Conservation (phyloP, 2,329 filamentous ascomycete species). For the Ophiostoma perfectum region DNA sequence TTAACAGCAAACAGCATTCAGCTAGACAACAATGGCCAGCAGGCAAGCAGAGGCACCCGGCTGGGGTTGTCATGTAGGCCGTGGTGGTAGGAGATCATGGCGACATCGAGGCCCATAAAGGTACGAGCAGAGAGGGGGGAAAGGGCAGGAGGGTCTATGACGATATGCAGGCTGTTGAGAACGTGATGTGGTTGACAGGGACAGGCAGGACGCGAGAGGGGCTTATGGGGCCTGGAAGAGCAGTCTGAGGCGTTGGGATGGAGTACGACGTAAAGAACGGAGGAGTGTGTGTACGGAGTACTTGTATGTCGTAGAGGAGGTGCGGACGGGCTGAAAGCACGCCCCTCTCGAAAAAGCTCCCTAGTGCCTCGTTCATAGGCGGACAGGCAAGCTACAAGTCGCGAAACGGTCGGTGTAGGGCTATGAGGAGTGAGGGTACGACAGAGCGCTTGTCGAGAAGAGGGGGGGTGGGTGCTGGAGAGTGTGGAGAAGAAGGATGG, state of each 20-base stretch:
- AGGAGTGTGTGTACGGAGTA: background rate
- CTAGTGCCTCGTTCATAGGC: background rate
- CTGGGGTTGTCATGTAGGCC: background rate
- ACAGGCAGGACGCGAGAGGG: background rate
- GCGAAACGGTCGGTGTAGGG: background rate
- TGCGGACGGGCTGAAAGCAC: background rate
- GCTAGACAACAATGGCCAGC: background rate
- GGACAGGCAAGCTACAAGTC: background rate
- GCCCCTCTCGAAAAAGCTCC: background rate
- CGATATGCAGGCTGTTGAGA: constrained; percentile 18
- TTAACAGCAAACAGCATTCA: background rate
- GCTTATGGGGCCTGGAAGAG: background rate
- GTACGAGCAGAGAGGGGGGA: background rate
- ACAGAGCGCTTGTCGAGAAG: background rate
- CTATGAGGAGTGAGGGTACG: background rate
- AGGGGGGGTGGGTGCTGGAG: constrained; percentile 15
- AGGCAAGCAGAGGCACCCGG: background rate
- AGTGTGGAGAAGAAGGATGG: constrained; percentile 17
- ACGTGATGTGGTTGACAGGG: constrained; percentile 19
- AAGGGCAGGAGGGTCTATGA: constrained; percentile 3
- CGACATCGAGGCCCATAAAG: constrained; percentile 20
- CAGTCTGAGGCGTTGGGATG: no score
- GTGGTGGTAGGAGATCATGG: background rate
- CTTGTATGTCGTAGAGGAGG: background rate
- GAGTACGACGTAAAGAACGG: background rate